Evolutionary conservation across 768 basidiomycete genomes (phyloP), one percentile per base, ranked within the genome.

Genomic region (Suillus americanus): DNA sequence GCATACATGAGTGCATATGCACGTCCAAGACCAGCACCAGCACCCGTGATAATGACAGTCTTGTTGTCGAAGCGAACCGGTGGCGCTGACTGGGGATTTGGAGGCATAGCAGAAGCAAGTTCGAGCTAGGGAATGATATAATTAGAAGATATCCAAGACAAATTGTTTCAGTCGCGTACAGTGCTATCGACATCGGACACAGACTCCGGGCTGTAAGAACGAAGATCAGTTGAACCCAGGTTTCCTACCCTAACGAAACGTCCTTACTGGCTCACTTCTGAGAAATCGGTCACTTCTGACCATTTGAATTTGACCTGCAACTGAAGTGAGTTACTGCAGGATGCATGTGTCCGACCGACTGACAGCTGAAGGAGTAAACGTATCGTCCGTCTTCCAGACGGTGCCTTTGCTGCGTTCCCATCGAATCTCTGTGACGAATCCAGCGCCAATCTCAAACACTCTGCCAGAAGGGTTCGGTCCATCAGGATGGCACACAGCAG

Each of bases 311-410:
- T 94, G 41, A 97, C 89, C 90, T 92, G 25, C 25, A 66, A 43
- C 13, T 65, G 16, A 59, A 63, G 51, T 65, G 14, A 64, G 33
- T 38, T 20, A 13, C 25, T 51, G 18, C 4, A 12, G 4, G 25
- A 48, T 14, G 20, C 1, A 41, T 13, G 6, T 35, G 37, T 40
- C 3, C 28, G 7, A 8, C 40, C 18, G 33, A 73, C 83, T 64
- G 72, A 93, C 96, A 62, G 97, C 97, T 33, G 94, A 95, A 13
- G 97, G 97, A 0, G 97, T 98, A 75, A 97, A 98, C 38, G 85
- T 87, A 13, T 83, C 81, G 71, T 99, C 95, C 12, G 94, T 90
- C 80, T 88, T 95, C 86, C 96, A 97, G 50, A 97, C 80, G 10
- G 85, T 81, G 61, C 97, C 97, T 67, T 89, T 85, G 75, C 91